phyloP scores from a whole-genome alignment of 176 grass and related monocot genomes.

The Eleusine coracana region DNA sequence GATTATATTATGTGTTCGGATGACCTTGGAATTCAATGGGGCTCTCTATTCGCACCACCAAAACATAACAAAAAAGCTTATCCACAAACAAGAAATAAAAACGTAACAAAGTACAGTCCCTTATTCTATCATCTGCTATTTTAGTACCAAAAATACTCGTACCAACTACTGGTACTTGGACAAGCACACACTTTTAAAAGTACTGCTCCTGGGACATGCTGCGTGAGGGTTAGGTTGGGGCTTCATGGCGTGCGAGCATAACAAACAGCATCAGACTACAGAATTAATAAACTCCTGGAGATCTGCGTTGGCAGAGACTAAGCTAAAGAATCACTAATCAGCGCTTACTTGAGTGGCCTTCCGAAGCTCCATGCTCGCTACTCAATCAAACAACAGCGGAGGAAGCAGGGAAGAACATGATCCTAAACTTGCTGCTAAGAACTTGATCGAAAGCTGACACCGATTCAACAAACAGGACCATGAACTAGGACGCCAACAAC shows the following conservation, averaged over 20 bases:
- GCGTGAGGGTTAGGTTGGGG: background rate
- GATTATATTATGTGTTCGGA: background rate
- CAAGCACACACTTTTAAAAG: background rate
- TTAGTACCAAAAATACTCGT: background rate
- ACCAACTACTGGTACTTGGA: background rate
- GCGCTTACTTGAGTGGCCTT: too few species aligned
- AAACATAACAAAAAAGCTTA: background rate
- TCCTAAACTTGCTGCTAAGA: background rate
- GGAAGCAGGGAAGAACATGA: background rate
- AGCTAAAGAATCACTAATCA: background rate
- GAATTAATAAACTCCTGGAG: background rate
- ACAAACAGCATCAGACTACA: background rate
- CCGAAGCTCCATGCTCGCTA: background rate
- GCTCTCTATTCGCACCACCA: too few species aligned
- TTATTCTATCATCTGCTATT: background rate
- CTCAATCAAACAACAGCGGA: too few species aligned
- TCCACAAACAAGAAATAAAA: background rate
- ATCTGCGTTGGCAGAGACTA: conserved; percentile 1
- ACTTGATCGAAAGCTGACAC: background rate
- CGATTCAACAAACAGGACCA: background rate
- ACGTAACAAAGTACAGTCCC: background rate
- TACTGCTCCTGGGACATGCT: background rate
- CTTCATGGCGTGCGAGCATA: background rate
- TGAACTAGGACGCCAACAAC: background rate
- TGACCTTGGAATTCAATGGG: background rate